Conservation (phyloP, 495 filamentous ascomycete genomes). For the Annulohypoxylon maeteangense region DNA sequence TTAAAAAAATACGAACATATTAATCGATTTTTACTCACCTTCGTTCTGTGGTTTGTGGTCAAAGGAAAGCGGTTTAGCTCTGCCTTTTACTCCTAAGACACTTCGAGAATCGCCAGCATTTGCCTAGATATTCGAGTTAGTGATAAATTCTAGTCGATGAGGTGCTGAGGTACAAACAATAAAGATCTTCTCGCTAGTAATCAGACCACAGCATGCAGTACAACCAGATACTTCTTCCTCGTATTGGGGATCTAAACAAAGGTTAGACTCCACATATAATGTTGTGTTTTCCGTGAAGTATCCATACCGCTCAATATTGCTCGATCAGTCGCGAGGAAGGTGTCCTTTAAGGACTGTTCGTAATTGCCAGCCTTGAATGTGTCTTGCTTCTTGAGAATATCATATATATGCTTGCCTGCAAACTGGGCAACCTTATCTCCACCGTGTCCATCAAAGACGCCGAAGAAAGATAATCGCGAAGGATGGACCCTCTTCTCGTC, state of each 20-base stretch:
- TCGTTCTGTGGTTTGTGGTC: slow-evolving; percentile 99
- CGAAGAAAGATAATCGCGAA: slow-evolving; percentile 91
- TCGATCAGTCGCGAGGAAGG: slow-evolving; percentile 93
- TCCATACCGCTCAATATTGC: slow-evolving; percentile 90
- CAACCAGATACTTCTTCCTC: slow-evolving; percentile 98
- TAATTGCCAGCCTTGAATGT: slow-evolving; percentile 90
- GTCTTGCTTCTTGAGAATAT: slow-evolving; percentile 93
- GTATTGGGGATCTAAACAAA: slow-evolving; percentile 83
- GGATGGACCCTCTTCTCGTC: slow-evolving; percentile 69
- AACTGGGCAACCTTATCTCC: slow-evolving; percentile 96
- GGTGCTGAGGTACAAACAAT: slow-evolving; percentile 68
- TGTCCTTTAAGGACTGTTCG: slow-evolving; percentile 96
- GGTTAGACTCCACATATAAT: slow-evolving; percentile 19
- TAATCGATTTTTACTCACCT: slow-evolving; percentile 63
- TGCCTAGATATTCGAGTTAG: slow-evolving; percentile 66
- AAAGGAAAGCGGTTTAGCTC: slow-evolving; percentile 95
- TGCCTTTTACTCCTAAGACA: slow-evolving; percentile 93
- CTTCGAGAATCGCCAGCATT: slow-evolving; percentile 96
- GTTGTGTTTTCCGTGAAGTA: slow-evolving; percentile 1
- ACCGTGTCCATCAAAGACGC: slow-evolving; percentile 97
- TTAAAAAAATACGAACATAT: neutral
- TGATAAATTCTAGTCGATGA: neutral
- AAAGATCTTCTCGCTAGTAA: slow-evolving; percentile 91
- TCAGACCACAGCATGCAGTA: slow-evolving; percentile 89
- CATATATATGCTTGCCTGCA: slow-evolving; percentile 90